Conservation (phyloP, 306 rosid genomes). For the Acacia crassicarpa region DNA sequence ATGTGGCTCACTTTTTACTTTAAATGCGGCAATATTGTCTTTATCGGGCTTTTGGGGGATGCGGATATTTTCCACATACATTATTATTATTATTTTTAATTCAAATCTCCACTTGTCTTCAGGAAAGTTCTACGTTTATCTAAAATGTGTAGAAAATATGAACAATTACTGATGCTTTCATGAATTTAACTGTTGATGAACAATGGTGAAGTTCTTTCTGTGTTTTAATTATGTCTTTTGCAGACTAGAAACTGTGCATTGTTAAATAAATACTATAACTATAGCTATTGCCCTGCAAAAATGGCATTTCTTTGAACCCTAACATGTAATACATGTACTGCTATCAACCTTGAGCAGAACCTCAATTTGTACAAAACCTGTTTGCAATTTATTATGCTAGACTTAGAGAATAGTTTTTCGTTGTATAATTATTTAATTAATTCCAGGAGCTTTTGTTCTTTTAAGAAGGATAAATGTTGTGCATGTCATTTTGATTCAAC, state of each 20-base stretch:
- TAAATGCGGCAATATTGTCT: not conserved
- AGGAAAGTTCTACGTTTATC: too few species aligned
- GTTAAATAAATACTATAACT: not conserved
- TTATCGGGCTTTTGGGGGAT: not conserved
- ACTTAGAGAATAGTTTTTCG: constrained; percentile 2
- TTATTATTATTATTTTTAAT: too few species aligned
- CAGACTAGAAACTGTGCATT: not conserved
- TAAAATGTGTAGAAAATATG: too few species aligned
- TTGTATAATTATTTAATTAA: not conserved
- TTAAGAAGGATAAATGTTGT: constrained; percentile 1
- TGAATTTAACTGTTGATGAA: too few species aligned
- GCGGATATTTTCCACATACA: not conserved
- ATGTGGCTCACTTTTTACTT: not conserved
- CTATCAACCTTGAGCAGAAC: constrained; percentile 12
- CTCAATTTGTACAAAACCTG: not conserved
- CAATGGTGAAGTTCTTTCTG: too few species aligned
- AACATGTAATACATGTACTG: not conserved
- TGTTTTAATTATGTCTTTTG: too few species aligned
- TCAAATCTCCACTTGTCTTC: too few species aligned
- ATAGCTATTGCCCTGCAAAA: too few species aligned
- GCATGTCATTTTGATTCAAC: constrained; percentile 21
- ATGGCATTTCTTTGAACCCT: too few species aligned
- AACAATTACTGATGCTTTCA: too few species aligned
- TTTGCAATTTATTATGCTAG: constrained; percentile 1
- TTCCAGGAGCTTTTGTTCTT: not conserved